Percentiles rank a stretch among this genome's conserved stretches.
phyloP scores from a whole-genome alignment of 257 asterid species.

The Parsonsia alboflavescens region DNA sequence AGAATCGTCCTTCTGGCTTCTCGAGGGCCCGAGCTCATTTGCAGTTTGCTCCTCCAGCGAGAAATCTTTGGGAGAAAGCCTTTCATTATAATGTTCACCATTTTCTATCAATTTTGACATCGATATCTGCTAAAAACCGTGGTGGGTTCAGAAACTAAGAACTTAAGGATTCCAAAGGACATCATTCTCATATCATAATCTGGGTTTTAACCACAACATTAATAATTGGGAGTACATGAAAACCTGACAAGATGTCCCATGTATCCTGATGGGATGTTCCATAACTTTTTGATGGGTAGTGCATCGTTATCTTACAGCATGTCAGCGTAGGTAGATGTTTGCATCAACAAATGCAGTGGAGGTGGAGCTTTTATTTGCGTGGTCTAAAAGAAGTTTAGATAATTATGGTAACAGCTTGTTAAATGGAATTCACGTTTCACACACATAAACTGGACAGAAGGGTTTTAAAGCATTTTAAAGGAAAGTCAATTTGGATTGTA shows the following conservation, averaged over 20 bases:
- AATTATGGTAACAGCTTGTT: neutral
- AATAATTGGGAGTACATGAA: no score
- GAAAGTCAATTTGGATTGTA: neutral
- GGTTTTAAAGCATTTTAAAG: neutral
- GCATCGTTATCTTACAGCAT: no score
- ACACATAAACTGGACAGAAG: neutral
- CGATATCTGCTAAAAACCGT: neutral
- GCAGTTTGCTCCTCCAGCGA: constrained; percentile 5
- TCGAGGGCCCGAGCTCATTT: neutral
- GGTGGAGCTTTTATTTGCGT: neutral
- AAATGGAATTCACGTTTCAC: neutral
- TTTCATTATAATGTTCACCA: neutral
- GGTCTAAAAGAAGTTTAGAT: neutral
- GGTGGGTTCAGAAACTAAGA: neutral
- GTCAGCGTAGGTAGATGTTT: no score
- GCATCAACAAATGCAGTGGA: neutral
- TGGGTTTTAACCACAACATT: no score
- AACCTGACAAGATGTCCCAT: no score
- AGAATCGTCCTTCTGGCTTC: neutral
- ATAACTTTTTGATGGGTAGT: no score
- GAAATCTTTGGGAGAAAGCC: neutral
- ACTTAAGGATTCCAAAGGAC: neutral
- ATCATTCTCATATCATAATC: neutral
- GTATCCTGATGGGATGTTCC: no score
- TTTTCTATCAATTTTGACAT: neutral